phyloP scores from a whole-genome alignment of 129 eudicot species.

The Apium graveolens region DNA sequence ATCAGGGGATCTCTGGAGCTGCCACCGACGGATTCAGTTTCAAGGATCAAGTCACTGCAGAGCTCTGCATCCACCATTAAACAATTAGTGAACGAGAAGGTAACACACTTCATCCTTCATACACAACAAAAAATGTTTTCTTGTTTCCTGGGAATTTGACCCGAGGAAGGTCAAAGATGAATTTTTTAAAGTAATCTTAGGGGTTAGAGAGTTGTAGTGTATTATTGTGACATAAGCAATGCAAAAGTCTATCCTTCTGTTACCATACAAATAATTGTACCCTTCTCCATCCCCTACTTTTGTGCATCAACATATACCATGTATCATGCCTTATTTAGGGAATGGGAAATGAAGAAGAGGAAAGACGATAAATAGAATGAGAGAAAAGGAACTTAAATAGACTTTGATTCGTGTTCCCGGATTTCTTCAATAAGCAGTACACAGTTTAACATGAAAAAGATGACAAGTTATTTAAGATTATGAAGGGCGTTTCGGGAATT shows the following conservation, averaged over 20 bases:
- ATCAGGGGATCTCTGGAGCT: slow-evolving; percentile 45
- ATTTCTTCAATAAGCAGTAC: neutral
- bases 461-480: neutral
- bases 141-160: neutral
- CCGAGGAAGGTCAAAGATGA: neutral
- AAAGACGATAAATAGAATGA: neutral
- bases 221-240: neutral
- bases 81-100: slow-evolving; percentile 79
- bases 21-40: slow-evolving; percentile 54
- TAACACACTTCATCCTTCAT: neutral
- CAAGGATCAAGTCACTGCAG: slow-evolving; percentile 64
- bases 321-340: neutral
- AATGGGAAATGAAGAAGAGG: neutral
- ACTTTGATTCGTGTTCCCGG: neutral
- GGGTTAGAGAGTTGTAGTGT: neutral
- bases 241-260: neutral
- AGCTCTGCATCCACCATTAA: slow-evolving; percentile 63
- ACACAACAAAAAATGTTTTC: neutral
- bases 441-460: neutral
- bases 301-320: neutral
- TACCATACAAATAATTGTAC: neutral
- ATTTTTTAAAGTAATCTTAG: neutral
- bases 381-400: too few species aligned
- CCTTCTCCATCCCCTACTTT: neutral
- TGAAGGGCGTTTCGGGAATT: neutral